A percentile compares a stretch with the other conserved stretches of the same genome.
Conservation (phyloP, 2,329 filamentous ascomycete genomes). For the Aspergillus pseudoviridinutans region DNA sequence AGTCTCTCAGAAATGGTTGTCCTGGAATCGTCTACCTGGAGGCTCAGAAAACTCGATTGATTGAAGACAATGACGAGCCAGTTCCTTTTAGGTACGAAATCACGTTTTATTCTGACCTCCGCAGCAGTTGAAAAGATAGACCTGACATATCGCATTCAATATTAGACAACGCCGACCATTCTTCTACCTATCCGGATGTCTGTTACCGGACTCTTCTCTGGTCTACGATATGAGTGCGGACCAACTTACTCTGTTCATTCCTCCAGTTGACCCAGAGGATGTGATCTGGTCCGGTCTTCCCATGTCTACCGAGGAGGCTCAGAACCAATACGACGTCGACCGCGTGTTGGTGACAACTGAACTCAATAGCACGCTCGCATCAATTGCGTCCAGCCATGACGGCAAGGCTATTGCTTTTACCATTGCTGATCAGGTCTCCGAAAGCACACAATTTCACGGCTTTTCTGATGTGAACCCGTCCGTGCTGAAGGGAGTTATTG, state of each 20-base stretch:
- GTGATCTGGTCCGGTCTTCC: constrained; percentile 94
- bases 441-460: constrained; percentile 65
- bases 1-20: constrained; percentile 58
- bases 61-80: constrained; percentile 85
- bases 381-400: constrained; percentile 33
- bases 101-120: background rate
- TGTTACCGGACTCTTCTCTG: constrained; percentile 73
- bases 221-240: constrained; percentile 73
- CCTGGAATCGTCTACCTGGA: constrained; percentile 83
- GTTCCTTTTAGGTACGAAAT: constrained; percentile 67
- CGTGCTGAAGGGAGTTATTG: constrained; percentile 66
- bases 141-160: constrained; percentile 6
- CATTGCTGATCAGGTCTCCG: constrained; percentile 73
- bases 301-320: constrained; percentile 69
- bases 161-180: constrained; percentile 82
- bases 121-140: background rate
- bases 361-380: constrained; percentile 68
- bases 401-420: constrained; percentile 61
- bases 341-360: constrained; percentile 68
- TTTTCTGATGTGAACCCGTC: constrained; percentile 62
- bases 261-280: constrained; percentile 76
- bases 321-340: constrained; percentile 76
- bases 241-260: constrained; percentile 82
- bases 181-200: constrained; percentile 88
- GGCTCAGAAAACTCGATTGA: constrained; percentile 71